phyloP scores from a whole-genome alignment of 2,329 filamentous ascomycete genomes.

The Macrophomina tecta region DNA sequence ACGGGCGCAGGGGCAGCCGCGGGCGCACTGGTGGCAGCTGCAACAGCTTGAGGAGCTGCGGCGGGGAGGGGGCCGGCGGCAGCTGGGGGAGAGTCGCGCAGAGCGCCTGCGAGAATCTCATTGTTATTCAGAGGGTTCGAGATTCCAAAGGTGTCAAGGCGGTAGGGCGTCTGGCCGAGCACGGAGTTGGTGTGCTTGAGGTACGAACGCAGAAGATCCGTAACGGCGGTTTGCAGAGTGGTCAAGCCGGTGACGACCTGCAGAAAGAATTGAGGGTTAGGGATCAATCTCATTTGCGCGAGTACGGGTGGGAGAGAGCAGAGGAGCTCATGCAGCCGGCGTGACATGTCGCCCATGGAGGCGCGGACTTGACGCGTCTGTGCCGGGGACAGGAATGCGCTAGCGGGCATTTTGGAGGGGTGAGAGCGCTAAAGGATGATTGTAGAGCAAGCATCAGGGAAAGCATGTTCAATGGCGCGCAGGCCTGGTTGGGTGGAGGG shows the following conservation, averaged over 20 bases:
- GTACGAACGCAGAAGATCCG: conserved; percentile 81
- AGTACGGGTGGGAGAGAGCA: conserved; percentile 28
- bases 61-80: conserved; percentile 34
- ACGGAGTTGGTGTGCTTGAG: conserved; percentile 87
- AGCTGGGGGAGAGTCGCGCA: conserved; percentile 39
- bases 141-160: conserved; percentile 36
- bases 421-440: conserved; percentile 22
- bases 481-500: conserved; percentile 1
- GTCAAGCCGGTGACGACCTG: conserved; percentile 80
- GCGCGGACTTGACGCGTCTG: conserved; percentile 27
- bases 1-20: conserved; percentile 30
- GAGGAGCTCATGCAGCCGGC: conserved; percentile 32
- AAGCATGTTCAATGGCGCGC: conserved; percentile 20
- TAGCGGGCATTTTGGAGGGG: conserved; percentile 4
- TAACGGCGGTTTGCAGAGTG: conserved; percentile 76
- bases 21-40: conserved; percentile 30
- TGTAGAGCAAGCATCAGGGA: conserved; percentile 9
- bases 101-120: conserved; percentile 45
- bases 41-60: conserved; percentile 33
- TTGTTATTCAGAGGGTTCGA: conserved; percentile 44
- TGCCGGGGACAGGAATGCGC: conserved; percentile 5
- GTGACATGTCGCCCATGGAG: conserved; percentile 25
- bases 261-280: conserved; percentile 22
- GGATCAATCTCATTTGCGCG: conserved; percentile 12
- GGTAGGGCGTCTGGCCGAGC: conserved; percentile 49